These are phyloP conservation scores for Volvox africanus DNA, from an alignment of 139 green algal genomes.

Conservation along the genomic window DNA sequence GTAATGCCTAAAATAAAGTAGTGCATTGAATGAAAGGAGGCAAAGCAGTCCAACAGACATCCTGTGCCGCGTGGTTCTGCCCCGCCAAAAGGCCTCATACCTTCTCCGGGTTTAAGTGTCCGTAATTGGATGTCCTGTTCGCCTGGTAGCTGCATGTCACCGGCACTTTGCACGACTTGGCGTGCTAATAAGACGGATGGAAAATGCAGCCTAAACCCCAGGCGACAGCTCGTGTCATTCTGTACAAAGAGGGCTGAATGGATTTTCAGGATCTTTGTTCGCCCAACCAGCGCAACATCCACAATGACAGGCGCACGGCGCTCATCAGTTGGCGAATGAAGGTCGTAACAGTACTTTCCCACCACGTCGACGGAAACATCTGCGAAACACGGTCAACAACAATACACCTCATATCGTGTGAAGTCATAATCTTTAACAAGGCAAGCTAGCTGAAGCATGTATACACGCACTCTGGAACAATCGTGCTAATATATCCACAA, in stretches of 20 bases:
- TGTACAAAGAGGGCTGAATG: slow-evolving; percentile 80
- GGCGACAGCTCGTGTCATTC: slow-evolving; percentile 73
- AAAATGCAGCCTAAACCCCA: slow-evolving; percentile 79
- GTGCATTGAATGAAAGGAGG: no score
- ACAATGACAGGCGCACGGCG: slow-evolving; percentile 77
- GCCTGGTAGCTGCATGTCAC: slow-evolving; percentile 12
- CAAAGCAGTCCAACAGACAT: no score
- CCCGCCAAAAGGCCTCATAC: slow-evolving; percentile 29
- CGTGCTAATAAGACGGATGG: slow-evolving; percentile 66
- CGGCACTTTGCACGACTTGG: slow-evolving; percentile 26
- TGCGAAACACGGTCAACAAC: slow-evolving; percentile 5
- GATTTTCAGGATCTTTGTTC: slow-evolving; percentile 86
- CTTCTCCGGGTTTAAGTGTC: slow-evolving; percentile 67
- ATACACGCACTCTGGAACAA: no score
- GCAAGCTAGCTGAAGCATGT: neutral
- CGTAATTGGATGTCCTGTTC: slow-evolving; percentile 48
- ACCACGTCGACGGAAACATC: slow-evolving; percentile 80
- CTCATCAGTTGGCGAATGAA: slow-evolving; percentile 73
- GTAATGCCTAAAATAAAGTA: no score
- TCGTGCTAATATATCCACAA: no score
- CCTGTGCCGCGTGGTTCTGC: no score
- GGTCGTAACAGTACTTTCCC: slow-evolving; percentile 91
- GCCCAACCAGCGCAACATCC: slow-evolving; percentile 85
- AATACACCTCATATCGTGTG: no score
- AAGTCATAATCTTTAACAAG: neutral